phyloP scores from a whole-genome alignment of 202 grass and related monocot genomes.

The Cymbopogon flexuosus region DNA sequence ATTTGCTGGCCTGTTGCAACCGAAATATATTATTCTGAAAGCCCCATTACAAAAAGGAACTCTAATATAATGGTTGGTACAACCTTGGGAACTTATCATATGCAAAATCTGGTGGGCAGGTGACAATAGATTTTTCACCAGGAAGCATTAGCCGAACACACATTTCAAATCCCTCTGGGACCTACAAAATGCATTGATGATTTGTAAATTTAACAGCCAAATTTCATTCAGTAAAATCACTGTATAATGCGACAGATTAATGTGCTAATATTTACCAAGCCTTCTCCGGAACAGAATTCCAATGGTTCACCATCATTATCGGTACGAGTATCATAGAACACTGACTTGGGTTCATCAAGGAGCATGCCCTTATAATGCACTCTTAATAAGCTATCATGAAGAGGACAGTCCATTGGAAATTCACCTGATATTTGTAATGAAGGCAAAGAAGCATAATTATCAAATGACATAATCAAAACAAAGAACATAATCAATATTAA shows the following conservation, averaged over 20 bases:
- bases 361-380: conserved; percentile 93
- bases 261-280: conserved; percentile 53
- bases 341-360: conserved; percentile 75
- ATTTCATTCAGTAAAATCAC: not conserved
- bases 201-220: not conserved
- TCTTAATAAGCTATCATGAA: conserved; percentile 93
- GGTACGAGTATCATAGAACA: conserved; percentile 93
- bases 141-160: conserved; percentile 95
- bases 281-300: conserved; percentile 97
- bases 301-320: conserved; percentile 87
- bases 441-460: conserved; percentile 18
- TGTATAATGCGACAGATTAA: not conserved
- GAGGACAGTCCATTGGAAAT: conserved; percentile 98
- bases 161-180: conserved; percentile 98
- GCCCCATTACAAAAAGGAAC: conserved; percentile 3
- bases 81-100: conserved; percentile 97
- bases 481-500: conserved; percentile 14
- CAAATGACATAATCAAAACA: conserved; percentile 15
- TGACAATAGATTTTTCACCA: conserved; percentile 80
- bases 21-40: conserved; percentile 32
- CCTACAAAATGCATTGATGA: conserved; percentile 44
- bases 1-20: conserved; percentile 60
- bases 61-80: conserved; percentile 19
- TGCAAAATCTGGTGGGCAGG: conserved; percentile 95
- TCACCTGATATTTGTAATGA: conserved; percentile 58